These are phyloP conservation scores for Calvatia gigantea DNA, from an alignment of 768 basidiomycete genomes.

Conservation along the genomic window DNA sequence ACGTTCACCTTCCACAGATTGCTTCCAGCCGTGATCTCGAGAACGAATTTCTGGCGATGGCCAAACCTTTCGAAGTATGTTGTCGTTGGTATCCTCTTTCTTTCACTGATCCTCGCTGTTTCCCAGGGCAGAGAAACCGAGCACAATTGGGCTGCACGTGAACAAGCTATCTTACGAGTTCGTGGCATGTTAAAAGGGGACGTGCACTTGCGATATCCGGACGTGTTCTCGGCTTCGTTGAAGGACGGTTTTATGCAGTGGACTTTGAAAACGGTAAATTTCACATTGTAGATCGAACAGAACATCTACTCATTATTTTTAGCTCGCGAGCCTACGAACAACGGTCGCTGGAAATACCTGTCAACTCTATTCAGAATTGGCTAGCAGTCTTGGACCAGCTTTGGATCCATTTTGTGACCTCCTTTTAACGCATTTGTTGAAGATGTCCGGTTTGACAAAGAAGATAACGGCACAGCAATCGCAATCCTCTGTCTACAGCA, in stretches of 20 bases:
- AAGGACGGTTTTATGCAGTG: conserved; percentile 79
- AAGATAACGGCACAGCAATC: conserved; percentile 87
- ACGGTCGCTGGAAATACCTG: conserved; percentile 83
- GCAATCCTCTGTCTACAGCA: conserved; percentile 62
- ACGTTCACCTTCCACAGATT: conserved; percentile 43
- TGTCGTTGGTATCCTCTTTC: background rate
- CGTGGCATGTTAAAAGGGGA: conserved; percentile 90
- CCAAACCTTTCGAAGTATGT: conserved; percentile 74
- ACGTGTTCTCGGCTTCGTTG: conserved; percentile 70
- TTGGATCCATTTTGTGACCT: conserved; percentile 82
- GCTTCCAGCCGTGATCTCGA: conserved; percentile 85
- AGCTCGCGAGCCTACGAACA: conserved; percentile 89
- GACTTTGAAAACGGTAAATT: conserved; percentile 80
- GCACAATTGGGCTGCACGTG: conserved; percentile 89
- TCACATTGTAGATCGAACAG: background rate
- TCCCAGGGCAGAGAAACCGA: conserved; percentile 92
- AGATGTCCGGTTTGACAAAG: conserved; percentile 90
- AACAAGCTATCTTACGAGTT: conserved; percentile 71
- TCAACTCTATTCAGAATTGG: conserved; percentile 73
- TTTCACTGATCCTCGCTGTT: conserved; percentile 1
- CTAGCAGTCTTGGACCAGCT: conserved; percentile 54
- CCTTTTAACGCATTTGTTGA: conserved; percentile 71
- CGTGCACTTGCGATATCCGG: conserved; percentile 68
- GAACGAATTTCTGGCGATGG: conserved; percentile 77
- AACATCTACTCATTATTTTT: conserved; percentile 12